Conservation (phyloP, 768 basidiomycete species). For the Boletus subcaerulescens region DNA sequence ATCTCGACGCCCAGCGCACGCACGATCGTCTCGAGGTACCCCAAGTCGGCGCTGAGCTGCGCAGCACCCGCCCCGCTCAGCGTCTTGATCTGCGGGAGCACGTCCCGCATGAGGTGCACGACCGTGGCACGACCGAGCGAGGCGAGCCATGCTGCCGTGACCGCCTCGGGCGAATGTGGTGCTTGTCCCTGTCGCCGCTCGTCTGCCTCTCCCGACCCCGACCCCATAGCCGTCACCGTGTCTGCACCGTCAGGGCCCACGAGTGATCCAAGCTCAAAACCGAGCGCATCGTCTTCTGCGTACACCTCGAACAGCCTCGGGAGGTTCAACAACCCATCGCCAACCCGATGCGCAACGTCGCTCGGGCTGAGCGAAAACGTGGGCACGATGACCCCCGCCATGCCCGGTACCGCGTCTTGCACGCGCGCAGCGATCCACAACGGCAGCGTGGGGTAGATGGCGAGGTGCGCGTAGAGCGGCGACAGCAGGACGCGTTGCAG, state of each 20-base stretch:
- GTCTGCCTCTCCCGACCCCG: neutral
- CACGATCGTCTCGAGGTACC: constrained; percentile 88
- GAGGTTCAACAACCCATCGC: constrained; percentile 92
- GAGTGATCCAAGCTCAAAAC: constrained; percentile 82
- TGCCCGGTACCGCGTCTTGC: constrained; percentile 22
- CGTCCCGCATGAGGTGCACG: constrained; percentile 60
- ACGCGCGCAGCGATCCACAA: constrained; percentile 56
- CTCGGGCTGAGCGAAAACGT: constrained; percentile 92
- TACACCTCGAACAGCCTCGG: constrained; percentile 94
- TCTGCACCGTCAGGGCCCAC: constrained; percentile 57
- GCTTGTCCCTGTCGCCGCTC: constrained; percentile 30
- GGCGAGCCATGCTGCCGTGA: constrained; percentile 88
- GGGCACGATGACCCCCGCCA: constrained; percentile 59
- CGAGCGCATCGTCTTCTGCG: constrained; percentile 85
- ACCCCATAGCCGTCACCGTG: constrained; percentile 27
- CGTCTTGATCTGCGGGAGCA: constrained; percentile 69
- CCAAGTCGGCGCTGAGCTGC: constrained; percentile 84
- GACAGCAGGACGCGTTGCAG: constrained; percentile 83
- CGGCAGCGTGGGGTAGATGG: constrained; percentile 62
- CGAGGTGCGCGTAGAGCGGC: constrained; percentile 73
- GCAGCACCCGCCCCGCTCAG: constrained; percentile 68
- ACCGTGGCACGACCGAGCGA: constrained; percentile 84
- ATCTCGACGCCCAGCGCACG: constrained; percentile 87
- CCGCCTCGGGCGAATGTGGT: constrained; percentile 60
- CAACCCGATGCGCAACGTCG: constrained; percentile 81